Evolutionary conservation across 345 rosid genomes (phyloP), one percentile per base, ranked within the genome.

Genomic region (Cochlearia excelsa): DNA sequence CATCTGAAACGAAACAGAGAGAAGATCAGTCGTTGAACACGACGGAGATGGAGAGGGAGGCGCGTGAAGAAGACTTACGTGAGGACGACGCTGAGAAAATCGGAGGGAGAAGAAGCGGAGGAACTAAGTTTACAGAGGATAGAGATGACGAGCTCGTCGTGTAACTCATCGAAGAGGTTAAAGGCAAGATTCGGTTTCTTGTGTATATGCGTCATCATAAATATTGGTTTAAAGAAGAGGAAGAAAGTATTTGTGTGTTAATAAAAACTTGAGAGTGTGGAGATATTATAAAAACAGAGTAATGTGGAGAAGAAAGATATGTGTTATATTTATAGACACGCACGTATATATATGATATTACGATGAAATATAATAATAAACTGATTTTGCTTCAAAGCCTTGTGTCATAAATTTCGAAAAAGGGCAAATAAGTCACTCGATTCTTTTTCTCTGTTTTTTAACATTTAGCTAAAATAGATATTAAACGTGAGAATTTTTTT

Each of bases 61-160:
- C 6, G 37, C 37, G 6, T 34, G 37, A 6, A 34, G 4, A 6
- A 34, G 6, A 73, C 82, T 3, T 74, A 85, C 88, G 85, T 83
- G 46, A 72, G 1, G 31, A 78, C 68, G 44, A 75, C 29, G 59
- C 6, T 79, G 54, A 81, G 34, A 61, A 85, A 71, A 69, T 85
- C 86, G 0, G 82, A 59, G 29, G 93, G 88, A 48, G 66, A 74
- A 51, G 85, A 79, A 55, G 83, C 80, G n/a, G 82, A 67, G 52
- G 82, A 69, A 65, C 66, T 63, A 57, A 85, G 93, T 57, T 71
- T 79, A 62, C 65, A 35, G 59, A 85, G 82, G 58, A 85, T 68
- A 65, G 51, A 67, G 51, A 81, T 50, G 33, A 83, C 61, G 46
- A 85, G 80, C 68, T 85, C 93, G 35, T 85, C 88, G 0, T 75